Evolutionary conservation across 2,329 filamentous ascomycete species (phyloP), one percentile per base, ranked within the genome.

Genomic region (Spiromastix sp.): DNA sequence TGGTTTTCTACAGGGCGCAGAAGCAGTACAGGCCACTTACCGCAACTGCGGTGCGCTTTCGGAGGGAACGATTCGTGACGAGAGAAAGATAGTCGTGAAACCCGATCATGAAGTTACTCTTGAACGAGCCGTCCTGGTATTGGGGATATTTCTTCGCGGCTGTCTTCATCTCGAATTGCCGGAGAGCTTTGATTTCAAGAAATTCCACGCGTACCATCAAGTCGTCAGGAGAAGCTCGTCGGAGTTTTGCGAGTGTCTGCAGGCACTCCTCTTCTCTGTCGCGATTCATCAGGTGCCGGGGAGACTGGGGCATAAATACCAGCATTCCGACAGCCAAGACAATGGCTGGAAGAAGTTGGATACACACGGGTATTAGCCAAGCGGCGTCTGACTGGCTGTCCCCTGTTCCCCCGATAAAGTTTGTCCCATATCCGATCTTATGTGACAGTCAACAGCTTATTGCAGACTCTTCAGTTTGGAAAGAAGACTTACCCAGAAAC

Each of bases 121-220:
- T 59, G 0, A 74, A 81, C 33, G 68, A 66, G 39, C 77, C 68
- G 2, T 67, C 62, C 10, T 82, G 61, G 21, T 79, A 64, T 0
- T 81, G 82, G 54, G 82, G 85, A 16, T 77, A 67, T 42, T 81
- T 77, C 0, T 72, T 71, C 7, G 79, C 67, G 1, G 74, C 75
- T 21, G 76, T 72, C 15, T 59, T 86, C n/a, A n/a, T 83, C 57
- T 89, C 82, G 45, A 89, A 91, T 12, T 82, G 56, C 0, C 76
- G 79, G 54, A 85, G 79, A 0, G 82, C 81, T 55, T 84, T 83
- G 60, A 89, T 87, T 53, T 89, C 83, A n/a, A 85, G 70, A 50
- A 81, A 85, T 49, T 89, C 84, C 1, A 85, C 66, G 43, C 80
- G 71, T 24, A 87, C 72, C 0, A 84, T 68, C 38, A 83, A 76